These are phyloP conservation scores for Fusarium robinianum DNA, from an alignment of 2,329 filamentous ascomycete species.

Conservation along the genomic window DNA sequence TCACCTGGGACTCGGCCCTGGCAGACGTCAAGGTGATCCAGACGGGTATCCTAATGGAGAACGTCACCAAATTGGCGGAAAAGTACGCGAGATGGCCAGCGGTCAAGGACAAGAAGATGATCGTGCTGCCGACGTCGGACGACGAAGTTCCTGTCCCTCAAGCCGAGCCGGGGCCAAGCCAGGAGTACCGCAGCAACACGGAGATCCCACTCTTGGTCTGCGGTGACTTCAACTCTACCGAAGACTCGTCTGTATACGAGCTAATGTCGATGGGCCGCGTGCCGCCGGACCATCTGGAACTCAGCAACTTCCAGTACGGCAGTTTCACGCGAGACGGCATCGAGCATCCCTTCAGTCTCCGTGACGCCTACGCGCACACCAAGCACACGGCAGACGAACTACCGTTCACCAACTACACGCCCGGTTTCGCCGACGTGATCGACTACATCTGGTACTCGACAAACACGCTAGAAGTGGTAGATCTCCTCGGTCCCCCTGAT, in stretches of 20 bases:
- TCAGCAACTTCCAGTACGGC: constrained; percentile 83
- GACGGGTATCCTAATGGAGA: constrained; percentile 92
- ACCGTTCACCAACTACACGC: constrained; percentile 95
- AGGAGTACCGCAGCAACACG: constrained; percentile 82
- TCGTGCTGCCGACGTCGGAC: constrained; percentile 50
- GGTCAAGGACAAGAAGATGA: constrained; percentile 77
- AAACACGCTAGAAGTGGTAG: constrained; percentile 82
- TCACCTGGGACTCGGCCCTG: constrained; percentile 90
- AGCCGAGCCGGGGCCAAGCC: constrained; percentile 74
- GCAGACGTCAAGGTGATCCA: constrained; percentile 97
- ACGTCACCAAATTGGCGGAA: constrained; percentile 83
- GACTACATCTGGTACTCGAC: constrained; percentile 99
- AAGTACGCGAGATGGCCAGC: constrained; percentile 80
- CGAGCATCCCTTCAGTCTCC: constrained; percentile 90
- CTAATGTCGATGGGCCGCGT: constrained; percentile 82
- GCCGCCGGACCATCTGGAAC: constrained; percentile 76
- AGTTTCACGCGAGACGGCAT: constrained; percentile 93
- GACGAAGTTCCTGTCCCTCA: constrained; percentile 54
- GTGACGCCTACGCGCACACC: constrained; percentile 84
- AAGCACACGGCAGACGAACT: constrained; percentile 83
- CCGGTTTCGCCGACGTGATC: constrained; percentile 87
- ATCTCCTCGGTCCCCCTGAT: constrained; percentile 84
- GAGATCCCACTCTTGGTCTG: constrained; percentile 91
- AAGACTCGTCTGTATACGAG: constrained; percentile 88
- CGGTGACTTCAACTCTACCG: constrained; percentile 93